A percentile compares a stretch with the other conserved stretches of the same genome.
These are phyloP conservation scores for Phyllosticta ampelicida DNA, from an alignment of 2,329 filamentous ascomycete genomes.

Conservation along the genomic window DNA sequence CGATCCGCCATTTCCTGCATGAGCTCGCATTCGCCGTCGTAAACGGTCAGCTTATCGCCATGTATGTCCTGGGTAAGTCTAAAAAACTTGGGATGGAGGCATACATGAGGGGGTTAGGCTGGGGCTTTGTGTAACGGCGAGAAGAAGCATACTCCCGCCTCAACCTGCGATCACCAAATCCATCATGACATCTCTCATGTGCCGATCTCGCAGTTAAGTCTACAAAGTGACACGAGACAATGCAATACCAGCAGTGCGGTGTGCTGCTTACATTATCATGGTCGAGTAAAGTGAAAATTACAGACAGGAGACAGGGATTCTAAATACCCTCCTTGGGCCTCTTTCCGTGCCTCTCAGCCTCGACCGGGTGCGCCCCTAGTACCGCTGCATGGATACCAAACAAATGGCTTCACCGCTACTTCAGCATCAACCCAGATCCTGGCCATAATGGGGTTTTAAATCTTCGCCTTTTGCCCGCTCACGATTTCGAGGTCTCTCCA, in stretches of 20 bases:
- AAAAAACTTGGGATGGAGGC: background rate
- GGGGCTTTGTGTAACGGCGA: background rate
- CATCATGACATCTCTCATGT: background rate
- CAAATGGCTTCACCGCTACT: background rate
- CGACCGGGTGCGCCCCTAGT: background rate
- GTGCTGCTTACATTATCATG: background rate
- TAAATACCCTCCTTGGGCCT: background rate
- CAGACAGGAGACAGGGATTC: background rate
- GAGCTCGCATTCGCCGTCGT: background rate
- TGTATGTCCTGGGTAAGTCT: background rate
- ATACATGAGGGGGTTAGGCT: background rate
- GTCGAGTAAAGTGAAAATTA: background rate
- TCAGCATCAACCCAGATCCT: background rate
- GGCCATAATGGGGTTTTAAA: slow-evolving; percentile 16
- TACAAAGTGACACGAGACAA: background rate
- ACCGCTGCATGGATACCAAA: background rate
- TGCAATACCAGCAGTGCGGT: background rate
- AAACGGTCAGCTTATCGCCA: background rate
- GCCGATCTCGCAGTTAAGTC: background rate
- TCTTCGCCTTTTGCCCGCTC: slow-evolving; percentile 18
- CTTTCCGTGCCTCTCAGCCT: background rate
- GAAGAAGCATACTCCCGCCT: background rate
- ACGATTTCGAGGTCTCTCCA: slow-evolving; percentile 43
- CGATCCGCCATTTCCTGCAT: background rate
- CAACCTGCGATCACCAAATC: background rate